A percentile compares a stretch with the other conserved stretches of the same genome.
phyloP scores from a whole-genome alignment of 1,139 yeast species.

The Kazachstania sp. region DNA sequence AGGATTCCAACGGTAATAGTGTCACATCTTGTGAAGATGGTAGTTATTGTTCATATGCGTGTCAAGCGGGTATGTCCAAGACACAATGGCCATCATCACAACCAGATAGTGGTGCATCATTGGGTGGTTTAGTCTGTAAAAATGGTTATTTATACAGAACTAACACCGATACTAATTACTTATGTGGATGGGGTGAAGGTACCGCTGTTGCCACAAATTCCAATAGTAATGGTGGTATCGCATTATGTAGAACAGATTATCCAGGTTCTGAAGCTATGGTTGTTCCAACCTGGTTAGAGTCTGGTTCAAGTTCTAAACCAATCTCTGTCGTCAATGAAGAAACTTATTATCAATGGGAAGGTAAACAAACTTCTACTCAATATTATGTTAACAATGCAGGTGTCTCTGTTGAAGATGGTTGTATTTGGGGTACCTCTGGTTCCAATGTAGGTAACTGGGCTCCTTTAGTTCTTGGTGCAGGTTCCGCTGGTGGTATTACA shows the following conservation, averaged over 20 bases:
- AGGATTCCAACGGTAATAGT: constrained; percentile 55
- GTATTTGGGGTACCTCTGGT: constrained; percentile 82
- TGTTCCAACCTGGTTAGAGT: constrained; percentile 73
- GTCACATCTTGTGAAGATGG: constrained; percentile 70
- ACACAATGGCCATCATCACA: constrained; percentile 90
- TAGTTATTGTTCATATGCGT: constrained; percentile 91
- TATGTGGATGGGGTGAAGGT: constrained; percentile 79
- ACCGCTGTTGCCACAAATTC: constrained; percentile 63
- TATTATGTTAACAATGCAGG: constrained; percentile 97
- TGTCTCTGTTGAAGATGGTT: constrained; percentile 78
- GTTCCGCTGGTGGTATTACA: constrained; percentile 65
- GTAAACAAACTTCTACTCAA: constrained; percentile 82
- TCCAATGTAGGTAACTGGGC: constrained; percentile 96
- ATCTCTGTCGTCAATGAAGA: constrained; percentile 73
- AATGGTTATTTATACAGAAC: constrained; percentile 73
- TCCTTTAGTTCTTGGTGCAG: constrained; percentile 92
- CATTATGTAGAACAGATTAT: constrained; percentile 95
- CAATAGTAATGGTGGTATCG: constrained; percentile 53
- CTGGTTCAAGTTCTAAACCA: constrained; percentile 53
- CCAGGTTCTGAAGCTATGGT: constrained; percentile 99
- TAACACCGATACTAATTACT: constrained; percentile 49
- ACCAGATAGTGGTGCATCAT: constrained; percentile 77
- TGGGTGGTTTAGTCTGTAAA: constrained; percentile 84
- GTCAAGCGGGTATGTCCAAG: constrained; percentile 95
- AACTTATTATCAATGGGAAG: constrained; percentile 73